Conservation (phyloP, 169 alveolate species). For the Perkinsus olseni region DNA sequence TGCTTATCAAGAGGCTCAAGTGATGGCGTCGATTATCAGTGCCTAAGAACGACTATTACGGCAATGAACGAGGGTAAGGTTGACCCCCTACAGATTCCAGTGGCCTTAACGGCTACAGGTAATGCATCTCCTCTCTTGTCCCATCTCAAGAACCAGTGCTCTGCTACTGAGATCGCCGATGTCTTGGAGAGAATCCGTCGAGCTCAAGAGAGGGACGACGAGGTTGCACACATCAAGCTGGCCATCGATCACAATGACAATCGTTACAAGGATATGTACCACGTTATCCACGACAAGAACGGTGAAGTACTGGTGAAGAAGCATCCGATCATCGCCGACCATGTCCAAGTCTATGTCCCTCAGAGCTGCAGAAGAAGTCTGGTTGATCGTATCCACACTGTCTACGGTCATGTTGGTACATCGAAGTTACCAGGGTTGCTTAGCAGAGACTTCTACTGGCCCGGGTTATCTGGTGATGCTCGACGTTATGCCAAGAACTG, state of each 20-base stretch:
- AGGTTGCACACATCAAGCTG: not conserved
- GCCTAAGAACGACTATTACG: not conserved
- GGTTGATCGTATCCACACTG: not conserved
- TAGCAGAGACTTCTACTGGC: too few relatives aligned
- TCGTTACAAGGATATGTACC: not conserved
- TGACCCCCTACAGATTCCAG: not conserved
- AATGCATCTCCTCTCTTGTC: not conserved
- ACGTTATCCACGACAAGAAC: not conserved
- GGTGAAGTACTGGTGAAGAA: not conserved
- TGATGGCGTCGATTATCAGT: not conserved
- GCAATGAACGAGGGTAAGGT: not conserved
- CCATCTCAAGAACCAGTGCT: not conserved
- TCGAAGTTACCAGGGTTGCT: not conserved
- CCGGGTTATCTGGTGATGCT: too few relatives aligned
- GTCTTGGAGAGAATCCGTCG: not conserved
- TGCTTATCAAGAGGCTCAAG: not conserved
- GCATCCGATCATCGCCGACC: not conserved
- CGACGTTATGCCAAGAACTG: too few relatives aligned
- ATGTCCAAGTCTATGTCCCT: not conserved
- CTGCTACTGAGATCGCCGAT: not conserved
- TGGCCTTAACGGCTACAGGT: not conserved
- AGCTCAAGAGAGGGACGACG: not conserved
- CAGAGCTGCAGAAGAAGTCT: not conserved
- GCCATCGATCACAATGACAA: not conserved
- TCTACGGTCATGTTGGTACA: not conserved